Base-by-base conservation (phyloP, 768 basidiomycete species). In the Epithele typhae region DNA sequence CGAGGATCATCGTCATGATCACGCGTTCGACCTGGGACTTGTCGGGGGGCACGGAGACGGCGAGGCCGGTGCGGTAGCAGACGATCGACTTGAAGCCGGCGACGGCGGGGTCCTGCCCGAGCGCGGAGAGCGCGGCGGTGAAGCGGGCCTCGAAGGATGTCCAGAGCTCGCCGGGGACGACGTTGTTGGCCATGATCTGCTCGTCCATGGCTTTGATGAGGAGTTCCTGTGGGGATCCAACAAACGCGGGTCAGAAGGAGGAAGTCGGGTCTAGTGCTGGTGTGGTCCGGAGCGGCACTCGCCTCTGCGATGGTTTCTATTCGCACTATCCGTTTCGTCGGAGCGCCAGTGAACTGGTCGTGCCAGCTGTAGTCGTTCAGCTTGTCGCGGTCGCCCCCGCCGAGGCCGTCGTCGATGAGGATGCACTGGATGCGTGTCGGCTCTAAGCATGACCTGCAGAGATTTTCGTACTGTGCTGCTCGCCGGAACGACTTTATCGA, bases 251-350 rank as follows among this genome's bases (percentile, higher is more conserved):
- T 14, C 36, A 46, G 18, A 10, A 33, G 4, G n/a, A n/a, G n/a
- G n/a, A n/a, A n/a, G n/a, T n/a, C n/a, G n/a, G n/a, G n/a, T n/a
- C n/a, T n/a, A n/a, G n/a, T n/a, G n/a, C n/a, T n/a, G n/a, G n/a
- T n/a, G n/a, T n/a, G 23, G 11, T 23, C 5, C 36, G 25, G 25
- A n/a, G 30, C 23, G 23, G 15, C 3, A 43, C 61, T 25, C 56
- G 84, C 87, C 78, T 90, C 79, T n/a, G 86, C 87, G 17, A 81
- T 68, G 9, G 71, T 62, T 61, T 91, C 88, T 27, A 89, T 71
- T 46, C 88, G 67, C 15, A 87, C 78, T 35, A 90, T 79, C 25
- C 84, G 68, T 57, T 75, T 80, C 12, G 76, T 75, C 3, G 69
- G 67, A 40, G 71, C 75, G 5, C 54, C 51, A 3, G 81, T 78